These are phyloP conservation scores for Kwoniella dendrophila DNA, from an alignment of 768 basidiomycete species.

Conservation along the genomic window DNA sequence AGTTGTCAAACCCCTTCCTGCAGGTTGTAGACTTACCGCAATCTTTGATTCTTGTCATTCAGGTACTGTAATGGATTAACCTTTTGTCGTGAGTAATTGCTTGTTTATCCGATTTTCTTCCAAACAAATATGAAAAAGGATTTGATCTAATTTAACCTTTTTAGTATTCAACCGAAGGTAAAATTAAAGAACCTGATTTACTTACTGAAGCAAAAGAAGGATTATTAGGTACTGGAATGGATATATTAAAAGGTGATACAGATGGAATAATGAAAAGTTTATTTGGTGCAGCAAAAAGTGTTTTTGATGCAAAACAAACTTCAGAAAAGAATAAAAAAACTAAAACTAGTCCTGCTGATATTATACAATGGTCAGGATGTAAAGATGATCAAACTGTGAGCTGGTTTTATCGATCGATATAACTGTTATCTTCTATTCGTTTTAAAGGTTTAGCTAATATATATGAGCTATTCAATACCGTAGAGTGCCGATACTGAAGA, in stretches of 20 bases:
- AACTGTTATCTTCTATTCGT: neutral
- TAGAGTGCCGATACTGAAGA: conserved; percentile 59
- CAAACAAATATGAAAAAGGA: neutral
- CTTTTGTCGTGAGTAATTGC: conserved; percentile 52
- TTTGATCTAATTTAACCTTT: too few relatives aligned
- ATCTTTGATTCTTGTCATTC: conserved; percentile 57
- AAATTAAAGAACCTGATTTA: conserved; percentile 88
- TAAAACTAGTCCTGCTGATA: conserved; percentile 80
- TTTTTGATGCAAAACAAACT: conserved; percentile 66
- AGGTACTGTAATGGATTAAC: conserved; percentile 63
- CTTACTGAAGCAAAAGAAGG: conserved; percentile 82
- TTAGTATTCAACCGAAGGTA: conserved; percentile 87
- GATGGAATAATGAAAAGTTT: conserved; percentile 52
- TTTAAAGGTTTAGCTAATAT: neutral
- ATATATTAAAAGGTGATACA: conserved; percentile 60
- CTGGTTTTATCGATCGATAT: neutral
- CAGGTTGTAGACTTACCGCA: conserved; percentile 82
- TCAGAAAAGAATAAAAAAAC: conserved; percentile 62
- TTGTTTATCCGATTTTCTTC: neutral
- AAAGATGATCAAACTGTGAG: conserved; percentile 57
- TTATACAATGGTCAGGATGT: conserved; percentile 59
- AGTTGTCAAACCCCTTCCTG: conserved; percentile 74
- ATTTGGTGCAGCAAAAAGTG: conserved; percentile 71
- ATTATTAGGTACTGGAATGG: conserved; percentile 70
- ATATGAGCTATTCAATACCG: neutral